Evolutionary conservation across 176 grass and related monocot species (phyloP).

Genomic region (Luzula sylvatica): DNA sequence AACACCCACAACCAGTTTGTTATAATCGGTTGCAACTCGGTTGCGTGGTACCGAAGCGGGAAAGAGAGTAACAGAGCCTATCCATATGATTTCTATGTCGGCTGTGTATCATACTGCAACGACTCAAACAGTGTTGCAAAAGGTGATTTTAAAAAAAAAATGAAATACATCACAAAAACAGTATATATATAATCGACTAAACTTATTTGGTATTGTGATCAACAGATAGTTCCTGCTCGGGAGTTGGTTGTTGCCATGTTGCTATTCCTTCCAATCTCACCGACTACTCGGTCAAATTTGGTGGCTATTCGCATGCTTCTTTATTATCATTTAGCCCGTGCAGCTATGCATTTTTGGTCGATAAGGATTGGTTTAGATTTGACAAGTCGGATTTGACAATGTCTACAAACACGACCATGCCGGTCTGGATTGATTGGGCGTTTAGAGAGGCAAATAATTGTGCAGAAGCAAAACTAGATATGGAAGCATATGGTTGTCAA

Average conservation of each 20-base stretch:
- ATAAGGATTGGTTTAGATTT: constrained; percentile 45
- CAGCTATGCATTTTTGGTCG: constrained; percentile 50
- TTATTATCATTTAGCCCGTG: constrained; percentile 18
- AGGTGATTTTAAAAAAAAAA: too few relatives aligned
- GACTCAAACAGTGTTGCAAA: constrained; percentile 6
- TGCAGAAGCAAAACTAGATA: not conserved
- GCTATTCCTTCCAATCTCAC: constrained; percentile 29
- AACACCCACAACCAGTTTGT: constrained; percentile 50
- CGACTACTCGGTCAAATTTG: constrained; percentile 30
- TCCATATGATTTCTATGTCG: constrained; percentile 25
- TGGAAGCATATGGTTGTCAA: constrained; percentile 9
- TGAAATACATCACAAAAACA: not conserved
- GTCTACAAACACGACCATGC: constrained; percentile 11
- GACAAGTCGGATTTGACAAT: constrained; percentile 32
- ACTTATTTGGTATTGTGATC: not conserved
- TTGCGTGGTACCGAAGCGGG: constrained; percentile 31
- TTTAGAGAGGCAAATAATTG: constrained; percentile 32
- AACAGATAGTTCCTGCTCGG: constrained; percentile 37
- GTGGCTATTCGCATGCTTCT: constrained; percentile 21
- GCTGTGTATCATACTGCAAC: constrained; percentile 19
- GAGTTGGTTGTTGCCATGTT: constrained; percentile 65
- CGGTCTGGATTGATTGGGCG: constrained; percentile 61
- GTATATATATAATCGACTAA: too few relatives aligned
- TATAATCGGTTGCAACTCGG: constrained; percentile 55
- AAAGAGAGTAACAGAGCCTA: constrained; percentile 18